Conservation (phyloP, 805 yeast species). For the Lachancea mirantina region DNA sequence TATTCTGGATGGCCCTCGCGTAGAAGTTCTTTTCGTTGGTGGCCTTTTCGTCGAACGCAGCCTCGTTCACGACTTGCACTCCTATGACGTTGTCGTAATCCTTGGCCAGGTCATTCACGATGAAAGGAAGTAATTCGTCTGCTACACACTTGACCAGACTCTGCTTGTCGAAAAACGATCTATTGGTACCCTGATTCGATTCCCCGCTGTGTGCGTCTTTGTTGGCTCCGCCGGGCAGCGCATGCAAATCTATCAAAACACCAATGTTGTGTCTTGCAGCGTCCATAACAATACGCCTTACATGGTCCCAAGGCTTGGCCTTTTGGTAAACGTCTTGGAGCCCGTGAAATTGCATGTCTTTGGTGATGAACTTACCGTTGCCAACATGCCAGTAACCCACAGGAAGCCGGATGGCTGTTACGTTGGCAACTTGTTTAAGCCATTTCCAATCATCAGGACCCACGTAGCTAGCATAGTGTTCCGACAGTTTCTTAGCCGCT, state of each 20-base stretch:
- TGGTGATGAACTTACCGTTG: slow-evolving; percentile 47
- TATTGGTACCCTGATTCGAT: slow-evolving; percentile 12
- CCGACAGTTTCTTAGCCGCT: slow-evolving; percentile 46
- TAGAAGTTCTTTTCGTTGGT: slow-evolving; percentile 54
- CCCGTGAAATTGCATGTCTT: slow-evolving; percentile 55
- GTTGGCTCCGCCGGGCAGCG: slow-evolving; percentile 89
- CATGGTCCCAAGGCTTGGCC: slow-evolving; percentile 56
- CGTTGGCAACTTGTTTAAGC: slow-evolving; percentile 51
- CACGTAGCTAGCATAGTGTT: slow-evolving; percentile 61
- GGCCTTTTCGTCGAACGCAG: slow-evolving; percentile 54
- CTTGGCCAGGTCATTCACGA: slow-evolving; percentile 51
- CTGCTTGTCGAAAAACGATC: slow-evolving; percentile 37
- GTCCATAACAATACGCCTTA: slow-evolving; percentile 47
- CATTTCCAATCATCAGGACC: slow-evolving; percentile 73
- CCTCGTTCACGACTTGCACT: slow-evolving; percentile 80
- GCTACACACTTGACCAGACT: slow-evolving; percentile 38
- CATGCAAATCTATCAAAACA: slow-evolving; percentile 80
- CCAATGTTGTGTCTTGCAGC: slow-evolving; percentile 63
- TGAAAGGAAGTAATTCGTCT: slow-evolving; percentile 45
- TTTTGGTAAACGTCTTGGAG: slow-evolving; percentile 51
- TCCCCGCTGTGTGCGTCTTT: slow-evolving; percentile 80
- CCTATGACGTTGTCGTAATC: slow-evolving; percentile 66
- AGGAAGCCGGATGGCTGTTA: slow-evolving; percentile 80
- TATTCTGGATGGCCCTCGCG: slow-evolving; percentile 50
- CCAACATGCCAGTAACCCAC: slow-evolving; percentile 87